These are phyloP conservation scores for Tolypocladium guangdongense DNA, from an alignment of 2,329 filamentous ascomycete species.

Conservation along the genomic window DNA sequence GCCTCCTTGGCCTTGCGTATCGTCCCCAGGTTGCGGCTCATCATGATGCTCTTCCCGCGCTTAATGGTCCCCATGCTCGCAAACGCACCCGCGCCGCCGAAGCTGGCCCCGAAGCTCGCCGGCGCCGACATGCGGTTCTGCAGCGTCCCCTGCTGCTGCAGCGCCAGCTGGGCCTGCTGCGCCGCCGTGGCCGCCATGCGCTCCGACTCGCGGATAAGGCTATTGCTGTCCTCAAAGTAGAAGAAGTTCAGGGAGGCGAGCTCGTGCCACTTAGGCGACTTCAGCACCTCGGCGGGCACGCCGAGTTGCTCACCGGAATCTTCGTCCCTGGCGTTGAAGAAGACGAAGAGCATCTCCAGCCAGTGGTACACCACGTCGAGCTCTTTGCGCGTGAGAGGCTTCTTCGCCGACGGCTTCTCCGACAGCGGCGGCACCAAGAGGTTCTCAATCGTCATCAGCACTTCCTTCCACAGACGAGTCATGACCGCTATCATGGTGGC, in stretches of 20 bases:
- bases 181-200: slow-evolving; percentile 85
- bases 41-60: slow-evolving; percentile 74
- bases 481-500: slow-evolving; percentile 98
- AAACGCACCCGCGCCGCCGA: slow-evolving; percentile 30
- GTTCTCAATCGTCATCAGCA: slow-evolving; percentile 79
- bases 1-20: slow-evolving; percentile 96
- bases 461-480: slow-evolving; percentile 96
- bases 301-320: slow-evolving; percentile 70
- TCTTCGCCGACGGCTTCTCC: slow-evolving; percentile 84
- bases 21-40: slow-evolving; percentile 85
- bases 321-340: slow-evolving; percentile 91
- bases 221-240: slow-evolving; percentile 89
- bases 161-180: slow-evolving; percentile 61
- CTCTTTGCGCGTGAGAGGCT: slow-evolving; percentile 74
- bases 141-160: slow-evolving; percentile 32
- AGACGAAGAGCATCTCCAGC: slow-evolving; percentile 81
- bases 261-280: slow-evolving; percentile 97
- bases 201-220: slow-evolving; percentile 88
- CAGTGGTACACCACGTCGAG: slow-evolving; percentile 92
- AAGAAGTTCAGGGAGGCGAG: slow-evolving; percentile 96
- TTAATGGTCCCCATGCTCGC: slow-evolving; percentile 60
- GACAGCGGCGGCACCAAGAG: slow-evolving; percentile 88
- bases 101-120: slow-evolving; percentile 27
- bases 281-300: slow-evolving; percentile 82
- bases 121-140: slow-evolving; percentile 63